phyloP scores from a whole-genome alignment of 108 stramenopile species.

The Parmales sp. region DNA sequence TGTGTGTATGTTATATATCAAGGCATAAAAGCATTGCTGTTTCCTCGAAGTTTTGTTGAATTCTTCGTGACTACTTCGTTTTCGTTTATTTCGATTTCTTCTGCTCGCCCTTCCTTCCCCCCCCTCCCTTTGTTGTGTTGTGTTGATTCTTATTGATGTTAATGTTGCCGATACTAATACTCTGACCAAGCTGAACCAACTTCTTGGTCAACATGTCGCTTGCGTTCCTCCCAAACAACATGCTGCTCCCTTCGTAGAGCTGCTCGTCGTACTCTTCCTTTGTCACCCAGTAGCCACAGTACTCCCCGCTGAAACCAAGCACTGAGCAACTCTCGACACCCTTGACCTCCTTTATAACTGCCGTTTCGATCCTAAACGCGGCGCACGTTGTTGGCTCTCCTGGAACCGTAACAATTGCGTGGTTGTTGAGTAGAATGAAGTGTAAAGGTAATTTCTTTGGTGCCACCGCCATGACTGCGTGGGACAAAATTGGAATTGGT shows the following conservation, averaged over 20 bases:
- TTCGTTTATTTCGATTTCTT: too few species aligned
- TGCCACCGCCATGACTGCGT: neutral
- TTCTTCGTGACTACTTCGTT: too few species aligned
- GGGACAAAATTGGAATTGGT: neutral
- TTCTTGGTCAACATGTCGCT: neutral
- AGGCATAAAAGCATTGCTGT: too few species aligned
- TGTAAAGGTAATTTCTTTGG: neutral
- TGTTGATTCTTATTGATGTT: too few species aligned
- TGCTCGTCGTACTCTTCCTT: conserved; percentile 3
- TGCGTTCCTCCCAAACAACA: neutral
- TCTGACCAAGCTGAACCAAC: neutral
- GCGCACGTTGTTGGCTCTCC: neutral
- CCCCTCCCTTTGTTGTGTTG: too few species aligned
- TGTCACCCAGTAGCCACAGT: conserved; percentile 7
- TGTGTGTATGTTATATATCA: too few species aligned
- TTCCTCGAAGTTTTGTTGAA: too few species aligned
- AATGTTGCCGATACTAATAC: too few species aligned
- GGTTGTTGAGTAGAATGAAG: neutral
- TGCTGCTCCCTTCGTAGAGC: conserved; percentile 2
- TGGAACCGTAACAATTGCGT: neutral
- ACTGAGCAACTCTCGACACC: neutral
- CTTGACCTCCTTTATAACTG: neutral
- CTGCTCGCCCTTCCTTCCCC: too few species aligned
- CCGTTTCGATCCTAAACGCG: neutral
- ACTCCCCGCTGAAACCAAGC: neutral